Base-by-base conservation (phyloP, 768 basidiomycete species). In the Clitopilus hobsonii region DNA sequence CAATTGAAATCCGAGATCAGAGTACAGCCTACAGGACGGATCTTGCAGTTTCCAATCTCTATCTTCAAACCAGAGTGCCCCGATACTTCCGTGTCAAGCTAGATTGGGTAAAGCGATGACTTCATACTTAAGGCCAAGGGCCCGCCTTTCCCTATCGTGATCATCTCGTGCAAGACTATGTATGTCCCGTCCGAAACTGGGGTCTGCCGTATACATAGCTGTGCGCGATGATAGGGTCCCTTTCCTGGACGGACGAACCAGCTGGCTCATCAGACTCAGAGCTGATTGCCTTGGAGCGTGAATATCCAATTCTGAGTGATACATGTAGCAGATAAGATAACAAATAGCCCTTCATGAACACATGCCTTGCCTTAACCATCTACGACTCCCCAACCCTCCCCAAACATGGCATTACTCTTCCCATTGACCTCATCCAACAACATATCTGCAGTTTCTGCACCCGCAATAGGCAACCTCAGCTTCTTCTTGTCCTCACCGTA, bases 321-420 rank as follows among this genome's bases (percentile, higher is more conserved):
- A n/a, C n/a, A 36, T 36, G 41, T 45, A 20, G 4, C 10, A 45
- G 41, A 45, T 45, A 18, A 45, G 41, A 45, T 45, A 45, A 36
- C 13, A 14, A 10, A 36, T 14, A 3, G 4, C 32, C n/a, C n/a
- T 11, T 4, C n/a, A 36, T 36, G 4, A 36, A 30, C 6, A 30
- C 6, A 30, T 30, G 6, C 7, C 5, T 41, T 41, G 38, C n/a
- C 18, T 10, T 41, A 41, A 5, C 30, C 18, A 16, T 18, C 11
- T 20, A 18, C 41, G 16, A 68, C 56, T 24, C 66, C 67, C 73
- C 73, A 74, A 18, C 64, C 70, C 25, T 62, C 54, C 23, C 66
- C 66, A 25, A 76, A 63, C 75, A 75, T 75, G 20, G 63, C 64
- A 30, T 76, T 75, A 51, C 71, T 74, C 50, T 57, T 65, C 20